A percentile compares a stretch with the other conserved stretches of the same genome.
These are phyloP conservation scores for Geotrichum aggregatum DNA, from an alignment of 1,139 yeast genomes.

Conservation along the genomic window DNA sequence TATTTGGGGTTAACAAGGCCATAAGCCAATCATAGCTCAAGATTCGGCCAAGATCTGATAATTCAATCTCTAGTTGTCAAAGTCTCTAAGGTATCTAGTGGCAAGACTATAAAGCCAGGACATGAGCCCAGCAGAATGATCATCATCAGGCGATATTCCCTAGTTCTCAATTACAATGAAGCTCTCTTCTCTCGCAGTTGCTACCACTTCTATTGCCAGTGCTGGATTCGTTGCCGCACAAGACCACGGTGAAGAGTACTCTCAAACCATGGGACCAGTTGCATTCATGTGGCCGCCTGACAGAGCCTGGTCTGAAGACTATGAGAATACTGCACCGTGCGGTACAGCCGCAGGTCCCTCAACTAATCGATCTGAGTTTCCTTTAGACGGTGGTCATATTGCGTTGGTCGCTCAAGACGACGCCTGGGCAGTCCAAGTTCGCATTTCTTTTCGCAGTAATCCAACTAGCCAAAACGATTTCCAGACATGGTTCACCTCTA, in stretches of 20 bases:
- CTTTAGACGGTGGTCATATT: constrained; percentile 44
- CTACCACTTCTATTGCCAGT: constrained; percentile 25
- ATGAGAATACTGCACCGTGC: constrained; percentile 44
- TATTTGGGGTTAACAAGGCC: not conserved
- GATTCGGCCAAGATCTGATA: constrained; percentile 7
- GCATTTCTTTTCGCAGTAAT: constrained; percentile 40
- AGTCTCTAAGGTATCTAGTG: not conserved
- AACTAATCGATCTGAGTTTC: constrained; percentile 42
- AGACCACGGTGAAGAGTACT: constrained; percentile 37
- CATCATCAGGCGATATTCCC: too few species aligned
- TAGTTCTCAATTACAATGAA: constrained; percentile 17
- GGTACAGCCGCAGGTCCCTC: constrained; percentile 38
- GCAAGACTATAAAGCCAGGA: constrained; percentile 3
- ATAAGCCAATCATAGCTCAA: not conserved
- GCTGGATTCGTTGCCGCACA: constrained; percentile 35
- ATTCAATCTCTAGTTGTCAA: not conserved
- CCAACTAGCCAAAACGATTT: constrained; percentile 42
- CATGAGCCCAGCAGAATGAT: not conserved
- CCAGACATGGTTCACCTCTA: constrained; percentile 40
- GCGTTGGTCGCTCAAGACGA: constrained; percentile 43
- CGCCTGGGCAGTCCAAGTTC: constrained; percentile 40
- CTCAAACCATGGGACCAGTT: constrained; percentile 44
- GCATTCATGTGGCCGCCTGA: constrained; percentile 43
- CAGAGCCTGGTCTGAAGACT: constrained; percentile 44
- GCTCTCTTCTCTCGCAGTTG: constrained; percentile 12